phyloP scores from a whole-genome alignment of 2,329 filamentous ascomycete genomes.

The Fusarium pseudograminearum region DNA sequence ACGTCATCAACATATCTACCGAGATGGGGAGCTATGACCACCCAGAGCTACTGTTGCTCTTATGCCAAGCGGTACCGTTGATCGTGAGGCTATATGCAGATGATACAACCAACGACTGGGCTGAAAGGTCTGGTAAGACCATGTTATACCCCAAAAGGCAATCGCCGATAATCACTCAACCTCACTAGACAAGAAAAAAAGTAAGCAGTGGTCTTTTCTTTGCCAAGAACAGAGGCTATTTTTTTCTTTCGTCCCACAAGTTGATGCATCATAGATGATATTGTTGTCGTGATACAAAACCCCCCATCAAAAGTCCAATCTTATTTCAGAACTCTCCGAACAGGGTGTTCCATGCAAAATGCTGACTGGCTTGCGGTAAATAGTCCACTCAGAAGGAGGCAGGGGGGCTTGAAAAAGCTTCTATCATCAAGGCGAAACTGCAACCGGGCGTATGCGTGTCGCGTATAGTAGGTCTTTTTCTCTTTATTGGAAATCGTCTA shows the following conservation, averaged over 20 bases:
- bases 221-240: constrained; percentile 1
- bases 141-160: constrained; percentile 22
- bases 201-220: constrained; percentile 11
- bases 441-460: neutral
- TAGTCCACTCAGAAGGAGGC: neutral
- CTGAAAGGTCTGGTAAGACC: constrained; percentile 21
- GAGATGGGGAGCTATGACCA: constrained; percentile 30
- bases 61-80: neutral
- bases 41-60: neutral
- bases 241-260: neutral
- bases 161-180: constrained; percentile 15
- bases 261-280: constrained; percentile 13
- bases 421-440: constrained; percentile 1
- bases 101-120: neutral
- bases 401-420: neutral
- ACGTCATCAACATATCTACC: constrained; percentile 24
- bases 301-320: neutral
- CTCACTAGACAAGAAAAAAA: neutral
- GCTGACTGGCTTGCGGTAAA: constrained; percentile 34
- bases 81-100: constrained; percentile 2
- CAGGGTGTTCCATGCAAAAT: constrained; percentile 4
- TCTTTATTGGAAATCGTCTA: neutral
- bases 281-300: neutral
- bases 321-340: neutral
- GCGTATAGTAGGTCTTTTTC: neutral